phyloP scores from a whole-genome alignment of 164 flowering plant genomes.

The Nymphaea thermarum region DNA sequence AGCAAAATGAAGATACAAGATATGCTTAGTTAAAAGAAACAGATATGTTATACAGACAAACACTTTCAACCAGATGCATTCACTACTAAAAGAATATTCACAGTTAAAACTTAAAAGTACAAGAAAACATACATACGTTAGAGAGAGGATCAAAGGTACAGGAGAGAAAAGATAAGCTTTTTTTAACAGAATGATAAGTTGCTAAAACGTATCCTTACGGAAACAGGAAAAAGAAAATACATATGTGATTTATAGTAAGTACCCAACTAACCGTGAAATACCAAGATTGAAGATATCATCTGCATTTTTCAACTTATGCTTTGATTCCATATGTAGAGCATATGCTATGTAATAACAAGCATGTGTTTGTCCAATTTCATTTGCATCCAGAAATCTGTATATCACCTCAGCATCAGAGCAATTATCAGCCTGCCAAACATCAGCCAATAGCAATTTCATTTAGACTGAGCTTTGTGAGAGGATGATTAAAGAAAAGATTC shows the following conservation, averaged over 20 bases:
- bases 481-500: neutral
- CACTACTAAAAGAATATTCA: neutral
- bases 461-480: neutral
- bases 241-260: too few relatives aligned
- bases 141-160: neutral
- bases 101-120: neutral
- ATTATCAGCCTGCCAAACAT: conserved; percentile 61
- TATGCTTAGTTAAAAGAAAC: too few relatives aligned
- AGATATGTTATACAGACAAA: neutral
- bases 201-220: too few relatives aligned
- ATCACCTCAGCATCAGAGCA: conserved; percentile 84
- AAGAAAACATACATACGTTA: neutral
- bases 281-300: conserved; percentile 67
- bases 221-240: too few relatives aligned
- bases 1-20: too few relatives aligned
- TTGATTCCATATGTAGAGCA: conserved; percentile 73
- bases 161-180: neutral
- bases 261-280: conserved; percentile 49
- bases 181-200: neutral
- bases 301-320: conserved; percentile 55
- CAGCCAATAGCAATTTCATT: neutral
- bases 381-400: conserved; percentile 64
- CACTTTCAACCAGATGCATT: neutral
- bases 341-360: conserved; percentile 52
- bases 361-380: conserved; percentile 71